Evolutionary conservation across 352 stramenopile genomes (phyloP), one percentile per base, ranked within the genome.

Genomic region (Pythium vanterpoolii): DNA sequence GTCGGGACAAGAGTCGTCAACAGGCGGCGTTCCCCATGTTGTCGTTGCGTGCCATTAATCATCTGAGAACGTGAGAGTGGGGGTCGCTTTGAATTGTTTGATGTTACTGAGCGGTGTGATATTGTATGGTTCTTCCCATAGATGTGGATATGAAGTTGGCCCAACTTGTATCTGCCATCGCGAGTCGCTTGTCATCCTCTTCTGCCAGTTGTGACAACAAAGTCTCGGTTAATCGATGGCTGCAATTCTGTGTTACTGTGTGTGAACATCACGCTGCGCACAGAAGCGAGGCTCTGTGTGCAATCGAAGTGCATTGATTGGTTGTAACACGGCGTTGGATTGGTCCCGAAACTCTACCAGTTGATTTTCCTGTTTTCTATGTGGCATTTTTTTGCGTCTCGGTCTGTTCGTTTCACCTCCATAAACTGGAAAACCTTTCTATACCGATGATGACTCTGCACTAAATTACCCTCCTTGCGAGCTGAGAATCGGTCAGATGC

Each of bases 151-250:
- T n/a, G n/a, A n/a, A n/a, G n/a, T n/a, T n/a, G n/a, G n/a, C n/a
- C n/a, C n/a, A n/a, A n/a, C n/a, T n/a, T n/a, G n/a, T n/a, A n/a
- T n/a, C n/a, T n/a, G n/a, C n/a, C n/a, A n/a, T n/a, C n/a, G n/a
- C n/a, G n/a, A n/a, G n/a, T n/a, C n/a, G n/a, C n/a, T n/a, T n/a
- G n/a, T n/a, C n/a, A n/a, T n/a, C n/a, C n/a, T n/a, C n/a, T n/a
- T n/a, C n/a, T n/a, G n/a, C n/a, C n/a, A n/a, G n/a, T n/a, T n/a
- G n/a, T n/a, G n/a, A n/a, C n/a, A n/a, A n/a, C n/a, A n/a, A n/a
- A n/a, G n/a, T n/a, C n/a, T n/a, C 26, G 24, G 5, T 50, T 50
- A 50, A 26, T 50, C 44, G 44, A 50, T 50, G 44, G 44, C 24
- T 50, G 10, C 44, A 36, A n/a, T n/a, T n/a, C 4, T 50, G 14